phyloP scores from a whole-genome alignment of 768 basidiomycete genomes.

The Phallus indusiatus region DNA sequence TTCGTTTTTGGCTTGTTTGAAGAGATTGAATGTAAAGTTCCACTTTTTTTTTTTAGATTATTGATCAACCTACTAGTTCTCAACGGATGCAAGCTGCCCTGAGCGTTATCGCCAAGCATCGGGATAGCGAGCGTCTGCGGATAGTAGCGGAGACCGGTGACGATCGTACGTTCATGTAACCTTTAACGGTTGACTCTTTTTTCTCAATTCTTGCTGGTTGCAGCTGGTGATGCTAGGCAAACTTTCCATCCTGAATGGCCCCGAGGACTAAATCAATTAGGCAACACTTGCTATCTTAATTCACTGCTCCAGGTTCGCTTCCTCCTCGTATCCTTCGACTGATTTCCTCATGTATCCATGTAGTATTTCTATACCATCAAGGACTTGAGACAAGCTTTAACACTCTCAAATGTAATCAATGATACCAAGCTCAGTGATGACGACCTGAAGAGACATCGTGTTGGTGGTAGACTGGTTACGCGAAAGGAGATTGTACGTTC shows the following conservation, averaged over 20 bases:
- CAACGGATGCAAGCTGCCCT: slow-evolving; percentile 70
- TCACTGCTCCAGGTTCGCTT: slow-evolving; percentile 59
- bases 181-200: background rate
- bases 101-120: slow-evolving; percentile 59
- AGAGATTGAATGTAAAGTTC: slow-evolving; percentile 3
- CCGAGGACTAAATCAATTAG: slow-evolving; percentile 79
- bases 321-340: background rate
- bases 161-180: slow-evolving; percentile 52
- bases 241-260: slow-evolving; percentile 59
- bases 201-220: background rate
- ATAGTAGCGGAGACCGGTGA: slow-evolving; percentile 54
- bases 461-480: slow-evolving; percentile 79
- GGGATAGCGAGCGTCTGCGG: slow-evolving; percentile 63
- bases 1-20: background rate
- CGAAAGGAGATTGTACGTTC: slow-evolving; percentile 74
- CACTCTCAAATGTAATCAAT: slow-evolving; percentile 41
- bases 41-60: slow-evolving; percentile 42
- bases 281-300: slow-evolving; percentile 84
- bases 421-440: slow-evolving; percentile 73
- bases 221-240: slow-evolving; percentile 57
- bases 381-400: slow-evolving; percentile 72
- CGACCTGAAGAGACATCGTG: slow-evolving; percentile 73
- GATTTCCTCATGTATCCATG: background rate
- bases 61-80: slow-evolving; percentile 57
- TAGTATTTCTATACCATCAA: slow-evolving; percentile 97